Conservation (phyloP, 345 rosid genomes). For the Populus ilicifolia region DNA sequence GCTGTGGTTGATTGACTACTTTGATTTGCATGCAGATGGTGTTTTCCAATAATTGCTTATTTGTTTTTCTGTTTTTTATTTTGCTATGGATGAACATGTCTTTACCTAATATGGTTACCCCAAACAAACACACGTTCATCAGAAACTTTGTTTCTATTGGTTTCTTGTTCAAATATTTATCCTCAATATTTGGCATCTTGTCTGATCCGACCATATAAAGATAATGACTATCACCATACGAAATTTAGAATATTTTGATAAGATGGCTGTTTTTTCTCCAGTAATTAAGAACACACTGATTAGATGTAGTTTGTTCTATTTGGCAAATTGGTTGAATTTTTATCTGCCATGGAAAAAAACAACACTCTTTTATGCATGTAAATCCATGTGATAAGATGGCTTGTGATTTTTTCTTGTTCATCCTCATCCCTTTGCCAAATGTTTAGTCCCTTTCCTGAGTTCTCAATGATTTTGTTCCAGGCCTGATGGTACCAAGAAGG, state of each 20-base stretch:
- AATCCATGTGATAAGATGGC: too few species aligned
- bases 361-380: background rate
- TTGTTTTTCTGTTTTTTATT: background rate
- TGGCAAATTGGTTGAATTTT: background rate
- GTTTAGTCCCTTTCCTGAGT: too few species aligned
- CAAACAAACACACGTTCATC: background rate
- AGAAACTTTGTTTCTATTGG: background rate
- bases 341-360: background rate
- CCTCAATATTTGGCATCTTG: background rate
- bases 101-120: background rate
- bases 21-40: background rate
- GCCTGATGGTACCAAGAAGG: slow-evolving; percentile 97
- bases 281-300: background rate
- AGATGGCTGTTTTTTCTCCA: background rate
- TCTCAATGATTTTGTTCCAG: slow-evolving; percentile 28
- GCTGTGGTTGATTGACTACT: background rate
- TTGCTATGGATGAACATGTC: background rate
- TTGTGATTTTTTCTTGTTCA: background rate
- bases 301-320: background rate
- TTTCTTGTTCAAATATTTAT: background rate
- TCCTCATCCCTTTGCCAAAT: too few species aligned
- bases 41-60: background rate
- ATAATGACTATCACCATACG: background rate
- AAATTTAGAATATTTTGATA: background rate
- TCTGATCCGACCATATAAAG: background rate